Percentiles rank a stretch among this genome's conserved stretches.
Conservation (phyloP, 192 early-diverging fungal species). For the Haplosporangium gracile region DNA sequence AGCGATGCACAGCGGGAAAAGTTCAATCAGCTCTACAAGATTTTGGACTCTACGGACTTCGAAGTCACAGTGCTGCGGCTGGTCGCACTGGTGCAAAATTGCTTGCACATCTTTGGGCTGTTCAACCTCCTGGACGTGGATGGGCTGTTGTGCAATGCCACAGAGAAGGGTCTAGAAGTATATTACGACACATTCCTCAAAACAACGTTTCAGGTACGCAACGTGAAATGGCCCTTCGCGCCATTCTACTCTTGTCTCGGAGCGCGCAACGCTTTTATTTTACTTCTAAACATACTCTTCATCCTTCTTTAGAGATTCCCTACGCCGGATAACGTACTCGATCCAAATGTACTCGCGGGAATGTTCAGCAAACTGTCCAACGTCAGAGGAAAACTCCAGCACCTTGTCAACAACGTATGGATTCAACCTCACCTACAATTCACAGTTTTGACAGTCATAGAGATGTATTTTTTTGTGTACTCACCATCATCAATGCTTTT, state of each 20-base stretch:
- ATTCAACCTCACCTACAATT: neutral
- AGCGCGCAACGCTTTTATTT: neutral
- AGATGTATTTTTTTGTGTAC: neutral
- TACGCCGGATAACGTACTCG: constrained; percentile 56
- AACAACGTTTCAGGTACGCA: constrained; percentile 41
- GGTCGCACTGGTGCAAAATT: constrained; percentile 59
- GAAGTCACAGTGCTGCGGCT: constrained; percentile 64
- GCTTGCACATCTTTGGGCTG: constrained; percentile 58
- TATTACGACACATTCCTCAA: constrained; percentile 59
- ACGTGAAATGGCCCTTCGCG: neutral
- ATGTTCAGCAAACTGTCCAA: constrained; percentile 63
- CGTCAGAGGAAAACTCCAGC: constrained; percentile 60
- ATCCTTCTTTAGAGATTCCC: constrained; percentile 14
- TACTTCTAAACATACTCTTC: neutral
- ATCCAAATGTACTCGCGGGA: constrained; percentile 63
- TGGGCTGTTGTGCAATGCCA: constrained; percentile 65
- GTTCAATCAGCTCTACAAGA: constrained; percentile 64
- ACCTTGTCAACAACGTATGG: constrained; percentile 61
- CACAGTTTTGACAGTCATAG: neutral
- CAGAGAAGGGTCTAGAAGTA: constrained; percentile 53
- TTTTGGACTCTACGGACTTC: constrained; percentile 59
- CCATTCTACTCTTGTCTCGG: neutral
- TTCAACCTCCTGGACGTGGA: constrained; percentile 60
- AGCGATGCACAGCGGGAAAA: constrained; percentile 67
- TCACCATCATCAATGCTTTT: neutral